A percentile compares a stretch with the other conserved stretches of the same genome.
These are phyloP conservation scores for Vitis riparia DNA, from an alignment of 164 flowering plant genomes.

Conservation along the genomic window DNA sequence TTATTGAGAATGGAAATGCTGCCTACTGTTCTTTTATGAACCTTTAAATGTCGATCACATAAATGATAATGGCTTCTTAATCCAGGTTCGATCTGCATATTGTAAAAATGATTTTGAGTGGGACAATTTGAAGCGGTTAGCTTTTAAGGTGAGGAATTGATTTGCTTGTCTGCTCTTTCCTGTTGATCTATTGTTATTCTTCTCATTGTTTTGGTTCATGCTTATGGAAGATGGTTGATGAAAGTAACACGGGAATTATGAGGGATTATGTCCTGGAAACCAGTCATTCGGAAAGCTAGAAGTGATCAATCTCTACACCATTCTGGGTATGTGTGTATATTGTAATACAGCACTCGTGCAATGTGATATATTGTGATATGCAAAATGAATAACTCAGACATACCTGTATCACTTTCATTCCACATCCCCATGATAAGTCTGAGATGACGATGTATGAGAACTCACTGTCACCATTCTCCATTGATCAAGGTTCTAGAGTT, in stretches of 20 bases:
- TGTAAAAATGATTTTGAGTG: constrained; percentile 87
- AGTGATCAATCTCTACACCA: constrained; percentile 23
- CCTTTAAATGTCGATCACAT: not conserved
- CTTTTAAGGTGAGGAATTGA: constrained; percentile 44
- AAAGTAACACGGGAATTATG: constrained; percentile 74
- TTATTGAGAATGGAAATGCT: not conserved
- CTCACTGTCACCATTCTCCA: not conserved
- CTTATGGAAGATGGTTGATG: constrained; percentile 61
- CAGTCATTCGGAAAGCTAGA: constrained; percentile 45
- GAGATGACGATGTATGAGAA: not conserved
- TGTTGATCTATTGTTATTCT: not conserved
- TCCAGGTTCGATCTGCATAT: constrained; percentile 84
- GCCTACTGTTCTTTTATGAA: not conserved
- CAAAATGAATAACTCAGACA: not conserved
- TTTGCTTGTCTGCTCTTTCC: not conserved
- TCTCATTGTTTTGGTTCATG: not conserved
- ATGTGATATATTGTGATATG: not conserved
- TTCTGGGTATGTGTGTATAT: not conserved
- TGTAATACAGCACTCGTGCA: not conserved
- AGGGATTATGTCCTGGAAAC: constrained; percentile 84
- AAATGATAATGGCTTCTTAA: not conserved
- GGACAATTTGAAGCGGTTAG: constrained; percentile 78
- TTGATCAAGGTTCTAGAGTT: not conserved
- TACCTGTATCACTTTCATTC: not conserved
- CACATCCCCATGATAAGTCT: not conserved